phyloP scores from a whole-genome alignment of 495 filamentous ascomycete species.

The Clavariopsis aquatica region DNA sequence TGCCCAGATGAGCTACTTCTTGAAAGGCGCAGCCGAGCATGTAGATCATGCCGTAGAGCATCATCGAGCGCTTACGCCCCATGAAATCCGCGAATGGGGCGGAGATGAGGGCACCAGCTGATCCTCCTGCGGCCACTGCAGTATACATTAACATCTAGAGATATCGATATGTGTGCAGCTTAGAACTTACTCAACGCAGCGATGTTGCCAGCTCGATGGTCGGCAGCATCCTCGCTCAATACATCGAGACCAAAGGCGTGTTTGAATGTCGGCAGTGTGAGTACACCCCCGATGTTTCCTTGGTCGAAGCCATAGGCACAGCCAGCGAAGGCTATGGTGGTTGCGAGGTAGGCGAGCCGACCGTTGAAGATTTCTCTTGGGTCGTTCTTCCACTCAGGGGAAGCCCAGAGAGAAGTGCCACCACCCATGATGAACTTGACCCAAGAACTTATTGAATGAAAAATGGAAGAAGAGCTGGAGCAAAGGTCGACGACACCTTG shows the following conservation, averaged over 20 bases:
- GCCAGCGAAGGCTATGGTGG: constrained; percentile 18
- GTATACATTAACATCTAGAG: constrained; percentile 62
- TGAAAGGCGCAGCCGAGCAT: constrained; percentile 76
- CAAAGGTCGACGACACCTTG: no score
- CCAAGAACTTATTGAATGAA: not conserved
- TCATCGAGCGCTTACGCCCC: constrained; percentile 68
- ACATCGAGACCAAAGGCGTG: constrained; percentile 17
- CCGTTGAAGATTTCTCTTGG: constrained; percentile 8
- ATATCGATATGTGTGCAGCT: not conserved
- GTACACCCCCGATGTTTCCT: constrained; percentile 19
- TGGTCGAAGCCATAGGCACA: constrained; percentile 21
- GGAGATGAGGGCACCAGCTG: constrained; percentile 74
- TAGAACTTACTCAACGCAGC: constrained; percentile 15
- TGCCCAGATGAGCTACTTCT: constrained; percentile 52
- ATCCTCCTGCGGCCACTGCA: constrained; percentile 82
- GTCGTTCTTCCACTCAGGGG: constrained; percentile 14
- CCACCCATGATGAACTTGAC: constrained; percentile 10
- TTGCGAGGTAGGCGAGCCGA: constrained; percentile 9
- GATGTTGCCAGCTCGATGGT: constrained; percentile 9
- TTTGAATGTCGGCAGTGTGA: constrained; percentile 20
- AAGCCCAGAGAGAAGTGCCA: constrained; percentile 14
- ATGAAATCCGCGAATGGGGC: constrained; percentile 69
- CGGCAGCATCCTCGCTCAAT: constrained; percentile 15
- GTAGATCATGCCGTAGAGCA: constrained; percentile 58
- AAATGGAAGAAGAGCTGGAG: no score